Base-by-base conservation (phyloP, 2,329 filamentous ascomycete genomes). In the Harringtonia lauricola region DNA sequence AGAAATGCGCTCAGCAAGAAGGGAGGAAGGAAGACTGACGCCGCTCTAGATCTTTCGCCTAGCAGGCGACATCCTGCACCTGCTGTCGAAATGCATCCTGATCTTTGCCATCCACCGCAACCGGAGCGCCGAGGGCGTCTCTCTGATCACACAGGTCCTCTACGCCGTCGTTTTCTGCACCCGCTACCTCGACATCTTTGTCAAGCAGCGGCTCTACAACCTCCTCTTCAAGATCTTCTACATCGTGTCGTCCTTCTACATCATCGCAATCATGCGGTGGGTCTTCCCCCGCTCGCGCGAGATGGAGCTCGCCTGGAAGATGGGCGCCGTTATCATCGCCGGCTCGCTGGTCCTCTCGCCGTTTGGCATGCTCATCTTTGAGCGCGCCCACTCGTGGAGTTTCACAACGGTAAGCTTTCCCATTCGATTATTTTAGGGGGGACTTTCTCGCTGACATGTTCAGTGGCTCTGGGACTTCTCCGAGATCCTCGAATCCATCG, bases 41-140 rank as follows among this genome's bases (percentile, higher is more conserved):
- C n/a, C n/a, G n/a, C n/a, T n/a, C n/a, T n/a, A 79, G 75, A 51
- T 74, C 55, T 78, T 95, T 64, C 85, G 87, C 56, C 74, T 94
- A 56, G 62, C 87, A 55, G 90, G 78, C 59, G 90, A 96, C 61
- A 64, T 90, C 55, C 86, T 84, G 56, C 90, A 96, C 60, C 77
- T 86, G 37, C 70, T 79, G 39, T 92, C 88, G 45, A 95, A 95
- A 73, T 79, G 81, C 61, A 92, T 95, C 58, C 74, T 95, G 54
- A 87, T 95, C 65, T 85, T 81, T 67, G 81, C 88, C 44, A 95
- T 95, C 56, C 87, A 95, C 64, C 76, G 77, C 52, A 95, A 95
- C 59, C 76, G 76, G 58, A 92, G 84, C 60, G 84, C 88, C 39
- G 88, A 95, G 71, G 87, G 89, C 47, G 84, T 95, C 48, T 95